Evolutionary conservation across 1,139 yeast species (phyloP).

Genomic region (Taphrina pruni): DNA sequence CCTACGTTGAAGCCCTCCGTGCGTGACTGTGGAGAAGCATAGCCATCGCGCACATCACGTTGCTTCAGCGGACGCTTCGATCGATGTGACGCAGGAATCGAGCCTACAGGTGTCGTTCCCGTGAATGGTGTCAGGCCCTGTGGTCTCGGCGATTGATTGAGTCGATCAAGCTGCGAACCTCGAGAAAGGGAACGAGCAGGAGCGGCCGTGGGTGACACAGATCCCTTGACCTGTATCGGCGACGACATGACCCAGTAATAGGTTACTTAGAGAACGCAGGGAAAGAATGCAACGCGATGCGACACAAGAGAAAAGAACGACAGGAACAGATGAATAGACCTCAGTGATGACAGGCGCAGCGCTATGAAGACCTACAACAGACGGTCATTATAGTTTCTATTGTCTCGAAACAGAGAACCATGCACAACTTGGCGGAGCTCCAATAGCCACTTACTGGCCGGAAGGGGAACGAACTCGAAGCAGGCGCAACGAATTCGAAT

Average conservation of each 20-base stretch:
- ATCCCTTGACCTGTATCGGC: slow-evolving; percentile 34
- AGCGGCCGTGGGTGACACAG: slow-evolving; percentile 17
- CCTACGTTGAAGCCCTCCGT: slow-evolving; percentile 37
- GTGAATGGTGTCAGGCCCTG: slow-evolving; percentile 8
- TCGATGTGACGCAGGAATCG: slow-evolving; percentile 21
- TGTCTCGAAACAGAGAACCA: slow-evolving; percentile 1
- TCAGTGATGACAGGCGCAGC: neutral
- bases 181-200: slow-evolving; percentile 29
- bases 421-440: neutral
- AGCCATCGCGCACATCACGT: slow-evolving; percentile 20
- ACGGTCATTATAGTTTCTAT: neutral
- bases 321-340: neutral
- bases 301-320: neutral
- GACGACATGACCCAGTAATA: slow-evolving; percentile 3
- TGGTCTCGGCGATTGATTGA: slow-evolving; percentile 30
- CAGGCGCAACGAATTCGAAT: too few species aligned
- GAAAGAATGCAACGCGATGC: too few species aligned
- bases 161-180: slow-evolving; percentile 29
- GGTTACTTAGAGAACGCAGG: too few species aligned
- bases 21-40: slow-evolving; percentile 26
- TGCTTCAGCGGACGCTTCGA: slow-evolving; percentile 4
- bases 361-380: neutral
- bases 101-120: slow-evolving; percentile 26
- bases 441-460: neutral
- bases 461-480: neutral